Evolutionary conservation across 2,329 filamentous ascomycete species (phyloP).

Genomic region (Talaromyces marneffei): DNA sequence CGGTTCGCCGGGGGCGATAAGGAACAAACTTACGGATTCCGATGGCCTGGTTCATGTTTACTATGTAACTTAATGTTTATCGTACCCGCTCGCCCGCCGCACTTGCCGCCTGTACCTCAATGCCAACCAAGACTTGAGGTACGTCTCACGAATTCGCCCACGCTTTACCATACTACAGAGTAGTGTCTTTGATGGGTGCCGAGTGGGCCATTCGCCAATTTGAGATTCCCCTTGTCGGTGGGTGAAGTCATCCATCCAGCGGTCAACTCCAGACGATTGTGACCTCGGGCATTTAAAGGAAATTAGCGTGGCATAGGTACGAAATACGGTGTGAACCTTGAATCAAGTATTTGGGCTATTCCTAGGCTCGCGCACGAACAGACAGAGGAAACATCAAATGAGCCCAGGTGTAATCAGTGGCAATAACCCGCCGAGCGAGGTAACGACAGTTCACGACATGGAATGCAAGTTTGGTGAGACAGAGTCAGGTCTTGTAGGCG

Average conservation of each 20-base stretch:
- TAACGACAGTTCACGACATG: neutral
- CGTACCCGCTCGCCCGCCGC: neutral
- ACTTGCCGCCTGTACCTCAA: neutral
- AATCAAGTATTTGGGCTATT: neutral
- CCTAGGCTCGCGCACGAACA: neutral
- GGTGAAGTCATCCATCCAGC: neutral
- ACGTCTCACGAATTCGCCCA: neutral
- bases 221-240: neutral
- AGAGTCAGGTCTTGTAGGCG: neutral
- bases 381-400: neutral
- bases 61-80: too few relatives aligned
- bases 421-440: neutral
- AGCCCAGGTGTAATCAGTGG: neutral
- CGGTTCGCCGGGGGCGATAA: neutral
- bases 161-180: neutral
- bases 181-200: neutral
- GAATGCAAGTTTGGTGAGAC: neutral
- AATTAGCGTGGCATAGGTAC: neutral
- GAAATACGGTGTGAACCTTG: neutral
- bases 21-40: slow-evolving; percentile 1
- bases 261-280: neutral
- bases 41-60: neutral
- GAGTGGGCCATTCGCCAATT: neutral
- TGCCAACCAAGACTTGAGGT: neutral
- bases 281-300: neutral